Conservation (phyloP, 345 rosid genomes). For the Syzygium jambos region DNA sequence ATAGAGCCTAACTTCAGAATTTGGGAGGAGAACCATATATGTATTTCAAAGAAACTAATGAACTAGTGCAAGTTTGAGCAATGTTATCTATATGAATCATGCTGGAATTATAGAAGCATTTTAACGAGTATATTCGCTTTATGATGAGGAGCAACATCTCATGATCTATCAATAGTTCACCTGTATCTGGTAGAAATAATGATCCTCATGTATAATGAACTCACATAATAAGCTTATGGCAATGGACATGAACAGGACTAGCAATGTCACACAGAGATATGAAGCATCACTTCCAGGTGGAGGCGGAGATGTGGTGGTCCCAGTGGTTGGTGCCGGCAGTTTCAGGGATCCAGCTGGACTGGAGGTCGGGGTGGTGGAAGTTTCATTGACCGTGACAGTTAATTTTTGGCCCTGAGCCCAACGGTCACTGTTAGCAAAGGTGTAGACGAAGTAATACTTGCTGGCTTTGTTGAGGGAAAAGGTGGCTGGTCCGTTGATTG, state of each 20-base stretch:
- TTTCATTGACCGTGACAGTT: accelerated
- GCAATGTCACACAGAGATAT: neutral
- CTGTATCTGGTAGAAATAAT: neutral
- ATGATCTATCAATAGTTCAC: neutral
- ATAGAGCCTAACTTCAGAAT: too few relatives aligned
- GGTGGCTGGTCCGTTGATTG: too few relatives aligned
- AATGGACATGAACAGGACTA: neutral
- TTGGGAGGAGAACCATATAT: too few relatives aligned
- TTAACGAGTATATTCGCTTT: neutral
- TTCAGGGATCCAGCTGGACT: neutral
- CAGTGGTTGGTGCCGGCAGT: neutral
- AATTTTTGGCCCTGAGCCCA: neutral
- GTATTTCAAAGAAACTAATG: too few relatives aligned
- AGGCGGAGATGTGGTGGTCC: neutral
- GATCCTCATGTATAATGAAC: too few relatives aligned
- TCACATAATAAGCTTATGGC: too few relatives aligned
- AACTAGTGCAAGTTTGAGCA: too few relatives aligned
- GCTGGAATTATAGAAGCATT: too few relatives aligned
- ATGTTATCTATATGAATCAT: too few relatives aligned
- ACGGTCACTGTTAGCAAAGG: accelerated
- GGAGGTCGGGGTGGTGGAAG: neutral
- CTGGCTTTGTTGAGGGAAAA: accelerated
- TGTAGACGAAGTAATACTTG: accelerated
- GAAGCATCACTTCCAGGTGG: neutral
- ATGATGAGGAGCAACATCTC: neutral